These are phyloP conservation scores for Colletotrichum eleusines DNA, from an alignment of 2,329 filamentous ascomycete genomes.

Conservation along the genomic window DNA sequence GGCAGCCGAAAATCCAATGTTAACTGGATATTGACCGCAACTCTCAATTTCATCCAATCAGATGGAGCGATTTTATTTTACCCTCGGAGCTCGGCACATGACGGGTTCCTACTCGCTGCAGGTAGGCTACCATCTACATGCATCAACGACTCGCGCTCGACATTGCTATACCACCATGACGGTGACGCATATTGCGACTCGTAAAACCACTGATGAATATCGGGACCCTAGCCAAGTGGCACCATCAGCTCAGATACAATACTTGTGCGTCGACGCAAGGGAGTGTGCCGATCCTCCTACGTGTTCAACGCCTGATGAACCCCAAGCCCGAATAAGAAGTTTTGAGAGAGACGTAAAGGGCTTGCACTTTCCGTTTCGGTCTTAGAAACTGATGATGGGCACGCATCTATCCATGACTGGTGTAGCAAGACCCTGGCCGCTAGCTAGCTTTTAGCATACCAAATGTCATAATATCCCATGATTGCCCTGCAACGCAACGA, in stretches of 20 bases:
- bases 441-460: not conserved
- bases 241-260: not conserved
- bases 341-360: not conserved
- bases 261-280: not conserved
- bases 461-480: conserved; percentile 12
- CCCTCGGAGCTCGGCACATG: conserved; percentile 29
- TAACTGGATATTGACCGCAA: not conserved
- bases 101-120: conserved; percentile 28
- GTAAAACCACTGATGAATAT: not conserved
- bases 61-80: not conserved
- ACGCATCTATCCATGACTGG: too few relatives aligned
- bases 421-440: conserved; percentile 23
- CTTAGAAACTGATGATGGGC: not conserved
- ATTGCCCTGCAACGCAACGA: conserved; percentile 17
- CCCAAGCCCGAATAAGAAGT: not conserved
- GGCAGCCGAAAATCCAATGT: not conserved
- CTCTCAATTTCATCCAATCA: conserved; percentile 5
- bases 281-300: too few relatives aligned
- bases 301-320: not conserved
- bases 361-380: not conserved
- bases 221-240: too few relatives aligned
- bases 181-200: not conserved
- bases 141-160: not conserved
- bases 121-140: conserved; percentile 10
- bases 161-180: not conserved